These are phyloP conservation scores for Phytophthora kernoviae DNA, from an alignment of 352 stramenopile species.

Conservation along the genomic window DNA sequence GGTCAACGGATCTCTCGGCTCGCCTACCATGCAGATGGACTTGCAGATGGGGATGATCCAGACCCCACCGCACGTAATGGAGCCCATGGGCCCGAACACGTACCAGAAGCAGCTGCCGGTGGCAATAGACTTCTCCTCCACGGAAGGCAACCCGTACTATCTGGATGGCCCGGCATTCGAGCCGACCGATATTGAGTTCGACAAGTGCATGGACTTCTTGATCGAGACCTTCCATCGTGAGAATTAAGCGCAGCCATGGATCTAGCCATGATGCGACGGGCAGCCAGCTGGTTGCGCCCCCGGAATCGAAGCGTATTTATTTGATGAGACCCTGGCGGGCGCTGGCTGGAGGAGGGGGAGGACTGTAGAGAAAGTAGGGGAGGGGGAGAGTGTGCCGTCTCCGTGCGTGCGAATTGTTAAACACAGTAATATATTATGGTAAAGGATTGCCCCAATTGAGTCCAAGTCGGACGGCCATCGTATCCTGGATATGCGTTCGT, in stretches of 20 bases:
- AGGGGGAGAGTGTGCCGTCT: constrained; percentile 10
- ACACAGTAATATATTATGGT: constrained; percentile 46
- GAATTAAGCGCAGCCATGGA: constrained; percentile 15
- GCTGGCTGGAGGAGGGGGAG: constrained; percentile 17
- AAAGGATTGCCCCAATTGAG: constrained; percentile 28
- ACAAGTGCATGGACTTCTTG: constrained; percentile 84
- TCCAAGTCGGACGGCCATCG: too few species aligned
- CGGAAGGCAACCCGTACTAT: constrained; percentile 52
- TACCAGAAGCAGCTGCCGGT: constrained; percentile 56
- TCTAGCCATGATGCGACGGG: not conserved
- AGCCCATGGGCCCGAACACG: constrained; percentile 34
- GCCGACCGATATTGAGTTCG: constrained; percentile 70
- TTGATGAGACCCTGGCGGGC: constrained; percentile 31
- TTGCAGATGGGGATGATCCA: constrained; percentile 26
- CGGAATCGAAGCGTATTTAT: constrained; percentile 49
- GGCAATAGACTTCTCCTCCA: constrained; percentile 53
- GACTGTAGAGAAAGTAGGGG: constrained; percentile 20
- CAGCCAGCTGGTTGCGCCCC: constrained; percentile 2
- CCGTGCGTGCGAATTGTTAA: constrained; percentile 30
- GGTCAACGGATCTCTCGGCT: constrained; percentile 13
- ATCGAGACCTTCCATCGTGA: constrained; percentile 76
- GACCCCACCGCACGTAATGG: constrained; percentile 17
- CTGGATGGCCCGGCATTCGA: constrained; percentile 51
- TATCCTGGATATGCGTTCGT: constrained; percentile 16
- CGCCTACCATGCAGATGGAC: constrained; percentile 33